phyloP scores from a whole-genome alignment of 805 yeast species.

The Yamadazyma scolyti region DNA sequence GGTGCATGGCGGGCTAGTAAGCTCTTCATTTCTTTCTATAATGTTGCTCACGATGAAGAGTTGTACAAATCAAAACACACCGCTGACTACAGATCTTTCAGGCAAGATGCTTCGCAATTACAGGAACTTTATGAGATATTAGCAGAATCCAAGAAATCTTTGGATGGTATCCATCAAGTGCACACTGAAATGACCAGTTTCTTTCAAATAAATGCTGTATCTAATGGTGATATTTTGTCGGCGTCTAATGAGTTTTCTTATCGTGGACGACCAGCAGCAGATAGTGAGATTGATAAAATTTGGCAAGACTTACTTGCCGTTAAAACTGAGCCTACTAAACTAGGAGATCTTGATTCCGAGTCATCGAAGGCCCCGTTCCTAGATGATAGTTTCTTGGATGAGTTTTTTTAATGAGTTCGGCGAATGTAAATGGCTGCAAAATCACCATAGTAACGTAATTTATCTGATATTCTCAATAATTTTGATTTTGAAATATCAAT shows the following conservation, averaged over 20 bases:
- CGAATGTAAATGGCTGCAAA: no score
- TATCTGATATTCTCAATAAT: no score
- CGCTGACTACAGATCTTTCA: background rate
- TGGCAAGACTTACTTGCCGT: constrained; percentile 2
- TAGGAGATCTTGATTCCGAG: no score
- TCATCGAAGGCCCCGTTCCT: no score
- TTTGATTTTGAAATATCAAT: no score
- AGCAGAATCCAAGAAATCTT: no score
- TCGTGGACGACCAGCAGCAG: background rate
- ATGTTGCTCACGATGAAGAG: background rate
- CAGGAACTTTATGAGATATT: background rate
- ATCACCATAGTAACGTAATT: no score
- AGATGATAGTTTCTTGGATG: no score
- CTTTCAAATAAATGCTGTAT: background rate
- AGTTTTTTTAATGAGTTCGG: no score
- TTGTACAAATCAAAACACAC: constrained; percentile 1
- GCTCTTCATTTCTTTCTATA: constrained; percentile 32
- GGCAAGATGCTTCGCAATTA: background rate
- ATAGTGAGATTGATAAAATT: constrained; percentile 1
- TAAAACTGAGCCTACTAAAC: no score
- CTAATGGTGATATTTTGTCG: background rate
- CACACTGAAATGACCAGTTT: background rate
- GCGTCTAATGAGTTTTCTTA: no score
- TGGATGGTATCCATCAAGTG: no score
- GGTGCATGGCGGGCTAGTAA: constrained; percentile 66